phyloP scores from a whole-genome alignment of 2,329 filamentous ascomycete species.

The Colletotrichum sp. region DNA sequence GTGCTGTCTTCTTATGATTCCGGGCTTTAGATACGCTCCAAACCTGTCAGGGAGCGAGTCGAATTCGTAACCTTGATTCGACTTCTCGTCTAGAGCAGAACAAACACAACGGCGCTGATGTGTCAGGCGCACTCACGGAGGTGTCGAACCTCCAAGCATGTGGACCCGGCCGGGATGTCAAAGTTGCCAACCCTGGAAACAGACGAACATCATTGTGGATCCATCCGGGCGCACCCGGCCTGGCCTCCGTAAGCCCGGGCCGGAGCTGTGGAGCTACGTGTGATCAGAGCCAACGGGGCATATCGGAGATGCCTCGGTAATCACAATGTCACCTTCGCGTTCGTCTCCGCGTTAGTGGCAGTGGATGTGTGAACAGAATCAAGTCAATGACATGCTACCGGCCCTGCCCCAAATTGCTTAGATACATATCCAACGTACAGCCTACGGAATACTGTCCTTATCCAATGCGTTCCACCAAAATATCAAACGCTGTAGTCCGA shows the following conservation, averaged over 20 bases:
- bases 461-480: too few relatives aligned
- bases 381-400: neutral
- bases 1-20: neutral
- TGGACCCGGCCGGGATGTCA: neutral
- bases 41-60: neutral
- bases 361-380: neutral
- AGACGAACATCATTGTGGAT: neutral
- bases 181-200: neutral
- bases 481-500: neutral
- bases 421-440: neutral
- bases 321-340: neutral
- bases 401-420: neutral
- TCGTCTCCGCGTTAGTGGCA: neutral
- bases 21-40: neutral
- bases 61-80: neutral
- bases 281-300: neutral
- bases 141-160: too few relatives aligned
- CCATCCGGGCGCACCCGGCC: neutral
- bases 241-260: neutral
- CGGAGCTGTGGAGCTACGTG: neutral
- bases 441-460: neutral
- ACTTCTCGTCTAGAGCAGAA: neutral
- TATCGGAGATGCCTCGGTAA: neutral
- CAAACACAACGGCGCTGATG: neutral
- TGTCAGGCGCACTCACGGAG: neutral